Evolutionary conservation across 192 early-diverging fungal species (phyloP), one percentile per base, ranked within the genome.

Genomic region (Umbelopsis sp.): DNA sequence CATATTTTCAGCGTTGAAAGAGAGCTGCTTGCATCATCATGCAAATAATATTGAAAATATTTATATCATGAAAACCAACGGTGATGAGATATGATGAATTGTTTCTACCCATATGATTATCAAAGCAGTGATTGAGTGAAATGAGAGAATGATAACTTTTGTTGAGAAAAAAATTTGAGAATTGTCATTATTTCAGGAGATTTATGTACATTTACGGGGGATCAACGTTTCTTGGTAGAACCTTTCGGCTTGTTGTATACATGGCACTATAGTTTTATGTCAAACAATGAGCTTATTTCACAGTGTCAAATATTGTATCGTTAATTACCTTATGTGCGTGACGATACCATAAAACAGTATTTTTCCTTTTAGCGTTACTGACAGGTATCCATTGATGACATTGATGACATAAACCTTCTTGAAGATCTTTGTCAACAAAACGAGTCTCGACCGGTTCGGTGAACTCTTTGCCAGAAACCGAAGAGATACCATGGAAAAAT

Each of bases 401-500:
- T 74, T 94, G 91, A 75, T 94, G 91, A 69, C 93, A 95, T 2
- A 92, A 73, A 11, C 93, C 92, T 81, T 94, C 93, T 33, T 90
- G 85, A 46, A 85, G 78, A 49, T 91, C 89, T 27, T 86, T 82
- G 46, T 90, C 82, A 64, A 85, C 87, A 67, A 85, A 87, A 18
- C 93, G 86, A 16, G 86, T 87, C 66, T 93, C 82, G 45, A 93
- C n/a, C 5, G 93, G 93, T 18, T 86, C 80, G 8, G 87, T 75
- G 69, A 95, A 94, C 15, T 87, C 80, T 52, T 88, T 85, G 30
- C 93, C 91, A 18, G 93, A 93, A 5, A 92, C 91, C 0, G 90
- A 92, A n/a, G 92, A 94, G 41, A 93, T 92, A 46, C 93, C 93
- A 75, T 95, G 92, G 46, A 83, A 87, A 58, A 92, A 94, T 80